Evolutionary conservation across 139 green algal species (phyloP).

Genomic region (Coelastrella sp.): DNA sequence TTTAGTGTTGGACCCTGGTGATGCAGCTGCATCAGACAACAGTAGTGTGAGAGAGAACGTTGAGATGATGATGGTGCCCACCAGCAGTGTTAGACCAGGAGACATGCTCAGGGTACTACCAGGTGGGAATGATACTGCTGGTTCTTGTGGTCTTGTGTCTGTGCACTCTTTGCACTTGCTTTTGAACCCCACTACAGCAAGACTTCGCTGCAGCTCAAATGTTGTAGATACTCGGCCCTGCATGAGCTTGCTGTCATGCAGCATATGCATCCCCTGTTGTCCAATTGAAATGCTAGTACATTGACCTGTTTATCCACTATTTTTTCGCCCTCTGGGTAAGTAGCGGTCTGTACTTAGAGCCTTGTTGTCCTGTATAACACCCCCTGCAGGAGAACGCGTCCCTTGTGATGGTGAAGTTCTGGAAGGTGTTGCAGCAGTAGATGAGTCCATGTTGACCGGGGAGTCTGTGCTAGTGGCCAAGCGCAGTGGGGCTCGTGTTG

Average conservation of each 20-base stretch:
- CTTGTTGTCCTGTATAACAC: no score
- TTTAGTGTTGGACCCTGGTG: slow-evolving; percentile 78
- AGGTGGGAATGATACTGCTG: slow-evolving; percentile 51
- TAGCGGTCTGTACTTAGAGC: neutral
- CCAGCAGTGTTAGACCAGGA: slow-evolving; percentile 57
- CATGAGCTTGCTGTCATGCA: no score
- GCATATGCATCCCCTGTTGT: no score
- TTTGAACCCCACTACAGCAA: no score
- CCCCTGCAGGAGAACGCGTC: slow-evolving; percentile 79
- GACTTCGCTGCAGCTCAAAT: no score
- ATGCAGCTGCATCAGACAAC: neutral
- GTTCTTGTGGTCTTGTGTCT: neutral
- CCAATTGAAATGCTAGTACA: no score
- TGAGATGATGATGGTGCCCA: slow-evolving; percentile 68
- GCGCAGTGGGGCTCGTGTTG: slow-evolving; percentile 67
- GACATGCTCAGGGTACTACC: slow-evolving; percentile 89
- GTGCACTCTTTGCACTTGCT: no score
- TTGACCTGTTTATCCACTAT: no score
- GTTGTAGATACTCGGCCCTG: no score
- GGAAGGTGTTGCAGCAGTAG: slow-evolving; percentile 70
- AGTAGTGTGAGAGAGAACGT: neutral
- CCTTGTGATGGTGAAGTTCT: slow-evolving; percentile 91
- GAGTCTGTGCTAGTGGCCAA: slow-evolving; percentile 70
- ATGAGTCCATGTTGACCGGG: slow-evolving; percentile 91
- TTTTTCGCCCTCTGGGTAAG: no score